These are phyloP conservation scores for Ananas comosus DNA, from an alignment of 176 grass and related monocot species.

Conservation along the genomic window DNA sequence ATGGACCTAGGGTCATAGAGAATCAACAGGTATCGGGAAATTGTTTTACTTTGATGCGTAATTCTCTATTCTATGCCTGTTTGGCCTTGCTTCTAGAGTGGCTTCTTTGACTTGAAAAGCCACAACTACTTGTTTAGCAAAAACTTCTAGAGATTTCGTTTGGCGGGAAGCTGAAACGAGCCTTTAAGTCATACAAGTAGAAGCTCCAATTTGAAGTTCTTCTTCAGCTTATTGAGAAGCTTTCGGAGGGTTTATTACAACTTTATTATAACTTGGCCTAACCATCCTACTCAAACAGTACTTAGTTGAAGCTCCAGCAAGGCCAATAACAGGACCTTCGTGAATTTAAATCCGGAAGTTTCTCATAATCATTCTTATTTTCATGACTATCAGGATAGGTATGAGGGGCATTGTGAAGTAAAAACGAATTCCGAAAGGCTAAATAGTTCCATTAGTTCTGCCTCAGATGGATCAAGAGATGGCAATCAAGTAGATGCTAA, in stretches of 20 bases:
- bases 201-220: too few relatives aligned
- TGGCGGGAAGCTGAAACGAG: too few relatives aligned
- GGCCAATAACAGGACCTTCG: neutral
- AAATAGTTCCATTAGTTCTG: conserved; percentile 1
- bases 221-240: too few relatives aligned
- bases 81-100: neutral
- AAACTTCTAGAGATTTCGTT: too few relatives aligned
- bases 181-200: too few relatives aligned
- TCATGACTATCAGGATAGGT: conserved; percentile 32
- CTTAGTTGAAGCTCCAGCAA: neutral
- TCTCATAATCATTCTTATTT: neutral
- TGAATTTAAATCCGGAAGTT: too few relatives aligned
- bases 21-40: neutral
- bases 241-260: too few relatives aligned
- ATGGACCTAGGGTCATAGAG: conserved; percentile 1
- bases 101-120: too few relatives aligned
- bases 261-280: too few relatives aligned
- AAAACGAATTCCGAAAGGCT: conserved; percentile 16
- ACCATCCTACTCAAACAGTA: neutral
- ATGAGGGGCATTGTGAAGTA: conserved; percentile 15
- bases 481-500: conserved; percentile 18
- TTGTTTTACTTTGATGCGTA: neutral
- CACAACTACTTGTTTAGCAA: too few relatives aligned
- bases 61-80: neutral
- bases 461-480: conserved; percentile 21